A percentile compares a stretch with the other conserved stretches of the same genome.
These are phyloP conservation scores for Diutina sp. DNA, from an alignment of 1,139 yeast species.

Conservation along the genomic window DNA sequence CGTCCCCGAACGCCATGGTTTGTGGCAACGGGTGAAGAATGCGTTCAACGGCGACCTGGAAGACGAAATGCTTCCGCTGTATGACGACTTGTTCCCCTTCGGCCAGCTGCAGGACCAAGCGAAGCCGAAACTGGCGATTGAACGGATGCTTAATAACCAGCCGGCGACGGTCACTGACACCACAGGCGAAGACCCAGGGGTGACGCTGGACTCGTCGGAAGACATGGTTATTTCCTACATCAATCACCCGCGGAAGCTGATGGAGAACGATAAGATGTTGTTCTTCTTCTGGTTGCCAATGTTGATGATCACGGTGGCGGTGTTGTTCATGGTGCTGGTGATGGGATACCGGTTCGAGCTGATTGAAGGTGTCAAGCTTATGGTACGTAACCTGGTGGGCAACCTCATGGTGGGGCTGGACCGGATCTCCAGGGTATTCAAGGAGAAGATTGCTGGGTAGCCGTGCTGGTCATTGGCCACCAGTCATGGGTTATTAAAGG, in stretches of 20 bases:
- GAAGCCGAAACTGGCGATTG: slow-evolving; percentile 23
- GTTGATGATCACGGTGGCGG: slow-evolving; percentile 37
- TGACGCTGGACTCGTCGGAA: slow-evolving; percentile 36
- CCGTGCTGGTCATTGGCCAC: neutral
- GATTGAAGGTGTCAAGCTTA: slow-evolving; percentile 31
- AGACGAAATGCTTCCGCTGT: slow-evolving; percentile 50
- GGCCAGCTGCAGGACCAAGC: slow-evolving; percentile 22
- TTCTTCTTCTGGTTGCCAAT: slow-evolving; percentile 82
- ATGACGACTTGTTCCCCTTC: slow-evolving; percentile 74
- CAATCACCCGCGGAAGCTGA: slow-evolving; percentile 48
- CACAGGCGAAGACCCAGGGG: slow-evolving; percentile 17
- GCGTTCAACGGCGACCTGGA: slow-evolving; percentile 34
- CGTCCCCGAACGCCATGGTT: slow-evolving; percentile 13
- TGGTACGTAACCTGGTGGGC: slow-evolving; percentile 41
- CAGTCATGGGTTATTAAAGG: neutral
- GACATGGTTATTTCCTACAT: slow-evolving; percentile 42
- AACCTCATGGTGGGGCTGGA: slow-evolving; percentile 59
- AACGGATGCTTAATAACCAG: slow-evolving; percentile 18
- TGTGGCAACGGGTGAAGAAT: slow-evolving; percentile 54
- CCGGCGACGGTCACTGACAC: slow-evolving; percentile 5
- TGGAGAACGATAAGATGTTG: slow-evolving; percentile 75
- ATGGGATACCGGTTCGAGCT: slow-evolving; percentile 35
- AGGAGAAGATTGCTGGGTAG: neutral
- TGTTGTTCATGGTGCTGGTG: slow-evolving; percentile 35
- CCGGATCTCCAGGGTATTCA: slow-evolving; percentile 45